Percentiles rank a stretch among this genome's conserved stretches.
These are phyloP conservation scores for Cyberlindnera euphorbiae DNA, from an alignment of 805 yeast genomes.

Conservation along the genomic window DNA sequence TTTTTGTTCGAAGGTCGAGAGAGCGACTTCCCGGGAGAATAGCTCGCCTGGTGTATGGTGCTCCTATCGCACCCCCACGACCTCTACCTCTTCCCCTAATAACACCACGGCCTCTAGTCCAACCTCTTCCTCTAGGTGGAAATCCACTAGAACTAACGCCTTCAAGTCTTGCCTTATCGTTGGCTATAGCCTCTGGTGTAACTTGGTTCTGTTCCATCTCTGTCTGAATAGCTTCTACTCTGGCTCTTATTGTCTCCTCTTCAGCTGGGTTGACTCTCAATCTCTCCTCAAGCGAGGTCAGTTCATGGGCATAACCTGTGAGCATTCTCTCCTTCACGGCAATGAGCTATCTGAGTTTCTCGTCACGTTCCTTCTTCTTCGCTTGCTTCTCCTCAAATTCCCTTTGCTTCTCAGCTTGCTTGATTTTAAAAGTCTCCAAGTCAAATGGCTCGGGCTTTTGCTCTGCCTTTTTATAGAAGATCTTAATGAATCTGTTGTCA, in stretches of 20 bases:
- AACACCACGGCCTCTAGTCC: constrained; percentile 12
- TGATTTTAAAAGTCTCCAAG: constrained; percentile 32
- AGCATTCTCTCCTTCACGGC: constrained; percentile 33
- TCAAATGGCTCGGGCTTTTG: constrained; percentile 24
- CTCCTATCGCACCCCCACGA: constrained; percentile 10
- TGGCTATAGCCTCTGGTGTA: constrained; percentile 19
- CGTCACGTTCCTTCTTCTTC: constrained; percentile 30
- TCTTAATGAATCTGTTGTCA: constrained; percentile 44
- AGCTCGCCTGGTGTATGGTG: constrained; percentile 19
- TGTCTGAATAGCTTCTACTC: constrained; percentile 15
- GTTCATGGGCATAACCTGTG: constrained; percentile 27
- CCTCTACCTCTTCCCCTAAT: constrained; percentile 16
- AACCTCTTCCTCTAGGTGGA: constrained; percentile 10
- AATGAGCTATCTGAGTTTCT: constrained; percentile 29
- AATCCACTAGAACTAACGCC: constrained; percentile 3
- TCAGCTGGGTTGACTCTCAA: constrained; percentile 15
- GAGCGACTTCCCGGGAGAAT: constrained; percentile 5
- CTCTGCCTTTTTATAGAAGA: constrained; percentile 33
- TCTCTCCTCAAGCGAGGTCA: constrained; percentile 19
- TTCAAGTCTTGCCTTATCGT: constrained; percentile 19
- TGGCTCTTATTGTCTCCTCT: constrained; percentile 10
- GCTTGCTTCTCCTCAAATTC: constrained; percentile 35
- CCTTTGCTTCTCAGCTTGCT: constrained; percentile 37
- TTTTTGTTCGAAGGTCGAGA: constrained; percentile 23
- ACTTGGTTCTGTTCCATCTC: constrained; percentile 19